These are phyloP conservation scores for Aspergillus hiratsukae DNA, from an alignment of 2,329 filamentous ascomycete species.

Conservation along the genomic window DNA sequence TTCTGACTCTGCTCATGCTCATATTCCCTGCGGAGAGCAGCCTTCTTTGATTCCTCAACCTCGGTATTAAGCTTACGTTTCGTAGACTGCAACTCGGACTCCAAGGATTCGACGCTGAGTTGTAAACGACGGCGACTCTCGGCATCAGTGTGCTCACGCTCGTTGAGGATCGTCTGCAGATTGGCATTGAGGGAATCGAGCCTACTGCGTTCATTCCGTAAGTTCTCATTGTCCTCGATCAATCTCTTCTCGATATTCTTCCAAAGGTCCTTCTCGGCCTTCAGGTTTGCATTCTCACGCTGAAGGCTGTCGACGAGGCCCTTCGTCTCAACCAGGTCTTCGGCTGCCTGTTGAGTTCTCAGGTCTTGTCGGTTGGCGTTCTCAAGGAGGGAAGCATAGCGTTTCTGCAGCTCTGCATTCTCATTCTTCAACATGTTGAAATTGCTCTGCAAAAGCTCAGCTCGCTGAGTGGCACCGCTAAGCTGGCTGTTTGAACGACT, in stretches of 20 bases:
- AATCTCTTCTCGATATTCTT: constrained; percentile 88
- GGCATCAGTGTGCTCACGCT: constrained; percentile 78
- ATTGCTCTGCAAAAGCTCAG: constrained; percentile 85
- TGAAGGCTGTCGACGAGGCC: constrained; percentile 79
- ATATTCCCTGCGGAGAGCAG: constrained; percentile 79
- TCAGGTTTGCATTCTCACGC: constrained; percentile 86
- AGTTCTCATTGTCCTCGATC: constrained; percentile 77
- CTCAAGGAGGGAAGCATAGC: constrained; percentile 71
- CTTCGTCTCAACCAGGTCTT: constrained; percentile 84
- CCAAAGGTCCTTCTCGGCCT: constrained; percentile 91
- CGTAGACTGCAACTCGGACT: constrained; percentile 69
- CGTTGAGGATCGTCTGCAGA: constrained; percentile 84
- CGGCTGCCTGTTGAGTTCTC: constrained; percentile 82
- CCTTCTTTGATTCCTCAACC: constrained; percentile 76
- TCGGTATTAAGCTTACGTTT: constrained; percentile 83
- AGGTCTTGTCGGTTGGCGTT: constrained; percentile 85
- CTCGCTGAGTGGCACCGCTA: constrained; percentile 74
- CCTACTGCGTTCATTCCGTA: constrained; percentile 78
- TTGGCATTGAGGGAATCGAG: constrained; percentile 78
- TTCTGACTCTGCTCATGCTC: constrained; percentile 85
- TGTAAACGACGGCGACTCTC: constrained; percentile 79
- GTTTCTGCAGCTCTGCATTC: constrained; percentile 80
- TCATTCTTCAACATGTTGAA: constrained; percentile 78
- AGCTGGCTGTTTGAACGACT: constrained; percentile 76
- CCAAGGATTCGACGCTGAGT: constrained; percentile 69